phyloP scores from a whole-genome alignment of 2,329 filamentous ascomycete species.

The Colletotrichum incanum region DNA sequence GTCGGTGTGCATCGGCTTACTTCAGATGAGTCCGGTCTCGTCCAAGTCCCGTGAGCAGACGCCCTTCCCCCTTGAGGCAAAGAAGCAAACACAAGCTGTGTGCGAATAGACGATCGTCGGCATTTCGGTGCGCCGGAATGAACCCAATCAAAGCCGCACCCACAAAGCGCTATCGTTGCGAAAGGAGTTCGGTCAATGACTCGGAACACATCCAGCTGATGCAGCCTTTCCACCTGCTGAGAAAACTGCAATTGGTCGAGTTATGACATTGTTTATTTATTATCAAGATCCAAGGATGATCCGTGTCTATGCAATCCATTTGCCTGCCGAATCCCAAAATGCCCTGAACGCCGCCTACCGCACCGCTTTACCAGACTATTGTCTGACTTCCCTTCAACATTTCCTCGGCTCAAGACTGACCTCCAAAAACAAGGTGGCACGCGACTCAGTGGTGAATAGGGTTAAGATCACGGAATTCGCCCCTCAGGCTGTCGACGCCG shows the following conservation, averaged over 20 bases:
- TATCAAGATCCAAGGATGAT: conserved; percentile 28
- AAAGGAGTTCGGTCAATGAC: conserved; percentile 26
- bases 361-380: not conserved
- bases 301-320: conserved; percentile 35
- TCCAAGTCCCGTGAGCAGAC: not conserved
- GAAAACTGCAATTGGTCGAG: not conserved
- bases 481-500: conserved; percentile 45
- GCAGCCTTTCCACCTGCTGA: not conserved
- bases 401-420: not conserved
- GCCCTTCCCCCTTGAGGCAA: not conserved
- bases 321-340: conserved; percentile 16
- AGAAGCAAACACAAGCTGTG: not conserved
- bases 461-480: conserved; percentile 49
- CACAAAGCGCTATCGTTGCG: conserved; percentile 9
- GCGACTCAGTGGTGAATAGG: conserved; percentile 33
- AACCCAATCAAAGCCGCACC: conserved; percentile 20
- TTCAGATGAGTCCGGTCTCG: not conserved
- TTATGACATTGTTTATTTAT: conserved; percentile 2
- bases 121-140: conserved; percentile 12
- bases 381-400: too few relatives aligned
- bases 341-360: conserved; percentile 25
- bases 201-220: conserved; percentile 8
- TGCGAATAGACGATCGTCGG: conserved; percentile 12
- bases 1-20: too few relatives aligned
- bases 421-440: too few relatives aligned